Evolutionary conservation across 768 basidiomycete species (phyloP).

Genomic region (Gymnopilus dilepis): DNA sequence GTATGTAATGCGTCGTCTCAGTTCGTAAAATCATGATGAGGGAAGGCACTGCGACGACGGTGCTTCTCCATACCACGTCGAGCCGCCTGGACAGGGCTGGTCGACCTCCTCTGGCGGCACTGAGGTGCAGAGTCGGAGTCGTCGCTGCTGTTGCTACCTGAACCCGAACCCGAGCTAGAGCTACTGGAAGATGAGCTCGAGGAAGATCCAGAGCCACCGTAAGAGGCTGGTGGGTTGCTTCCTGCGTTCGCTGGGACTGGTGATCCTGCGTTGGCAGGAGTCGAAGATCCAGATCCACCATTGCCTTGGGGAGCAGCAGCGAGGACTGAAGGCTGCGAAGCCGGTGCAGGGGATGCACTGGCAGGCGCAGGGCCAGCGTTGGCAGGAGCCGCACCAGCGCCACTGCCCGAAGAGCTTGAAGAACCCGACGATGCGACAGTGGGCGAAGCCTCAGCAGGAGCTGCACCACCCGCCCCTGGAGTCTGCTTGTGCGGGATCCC

Average conservation of each 20-base stretch:
- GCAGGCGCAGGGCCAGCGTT: constrained; percentile 8
- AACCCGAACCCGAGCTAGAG: constrained; percentile 8
- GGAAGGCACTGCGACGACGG: neutral
- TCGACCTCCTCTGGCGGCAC: neutral
- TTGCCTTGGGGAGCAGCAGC: constrained; percentile 2
- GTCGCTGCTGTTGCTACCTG: neutral
- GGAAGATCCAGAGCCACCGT: neutral
- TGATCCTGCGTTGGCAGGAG: constrained; percentile 5
- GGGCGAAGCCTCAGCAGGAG: constrained; percentile 10
- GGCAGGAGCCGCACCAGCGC: constrained; percentile 6
- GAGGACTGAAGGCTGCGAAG: constrained; percentile 2
- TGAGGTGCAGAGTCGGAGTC: constrained; percentile 1
- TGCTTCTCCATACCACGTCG: neutral
- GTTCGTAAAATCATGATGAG: constrained; percentile 3
- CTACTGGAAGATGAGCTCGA: neutral
- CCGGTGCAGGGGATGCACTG: neutral
- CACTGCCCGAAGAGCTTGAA: neutral
- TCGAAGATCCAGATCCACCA: neutral
- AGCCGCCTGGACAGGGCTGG: neutral
- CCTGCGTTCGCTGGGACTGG: neutral
- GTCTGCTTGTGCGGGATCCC: neutral
- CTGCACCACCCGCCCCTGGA: constrained; percentile 1
- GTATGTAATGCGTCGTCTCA: neutral
- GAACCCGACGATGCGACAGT: constrained; percentile 4
- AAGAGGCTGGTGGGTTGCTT: neutral